Conservation (phyloP, 2,329 filamentous ascomycete genomes). For the Aspergillus sp. region DNA sequence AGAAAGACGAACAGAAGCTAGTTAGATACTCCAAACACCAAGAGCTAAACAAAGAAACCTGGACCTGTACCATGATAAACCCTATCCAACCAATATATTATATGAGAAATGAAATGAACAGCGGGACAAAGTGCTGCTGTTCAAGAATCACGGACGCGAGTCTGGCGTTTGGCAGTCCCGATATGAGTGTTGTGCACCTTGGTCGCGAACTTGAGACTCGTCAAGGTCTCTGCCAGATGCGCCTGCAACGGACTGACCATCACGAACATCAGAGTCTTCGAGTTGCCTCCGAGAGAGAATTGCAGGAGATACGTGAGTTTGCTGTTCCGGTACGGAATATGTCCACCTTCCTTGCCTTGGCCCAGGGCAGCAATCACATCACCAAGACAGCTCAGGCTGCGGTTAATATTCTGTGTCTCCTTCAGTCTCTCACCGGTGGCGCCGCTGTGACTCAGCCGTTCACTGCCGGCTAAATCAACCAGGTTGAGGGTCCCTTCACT, state of each 20-base stretch:
- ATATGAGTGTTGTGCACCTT: conserved; percentile 88
- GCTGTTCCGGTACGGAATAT: conserved; percentile 91
- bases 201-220: conserved; percentile 89
- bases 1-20: too few species aligned
- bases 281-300: conserved; percentile 89
- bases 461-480: conserved; percentile 89
- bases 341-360: conserved; percentile 63
- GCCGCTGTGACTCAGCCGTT: conserved; percentile 78
- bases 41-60: conserved; percentile 15
- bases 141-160: conserved; percentile 29
- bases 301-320: conserved; percentile 86
- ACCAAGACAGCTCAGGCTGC: conserved; percentile 79
- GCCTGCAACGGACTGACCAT: conserved; percentile 91
- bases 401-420: conserved; percentile 97
- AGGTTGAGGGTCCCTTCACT: conserved; percentile 92
- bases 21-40: conserved; percentile 16
- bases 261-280: conserved; percentile 97
- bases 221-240: conserved; percentile 86
- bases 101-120: conserved; percentile 2
- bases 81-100: neutral
- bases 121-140: conserved; percentile 11
- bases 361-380: conserved; percentile 94
- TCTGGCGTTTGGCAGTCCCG: conserved; percentile 60
- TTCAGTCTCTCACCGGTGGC: conserved; percentile 79
- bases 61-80: conserved; percentile 3